Base-by-base conservation (phyloP, 208 protist species). In the Wallacemonas sp. region DNA sequence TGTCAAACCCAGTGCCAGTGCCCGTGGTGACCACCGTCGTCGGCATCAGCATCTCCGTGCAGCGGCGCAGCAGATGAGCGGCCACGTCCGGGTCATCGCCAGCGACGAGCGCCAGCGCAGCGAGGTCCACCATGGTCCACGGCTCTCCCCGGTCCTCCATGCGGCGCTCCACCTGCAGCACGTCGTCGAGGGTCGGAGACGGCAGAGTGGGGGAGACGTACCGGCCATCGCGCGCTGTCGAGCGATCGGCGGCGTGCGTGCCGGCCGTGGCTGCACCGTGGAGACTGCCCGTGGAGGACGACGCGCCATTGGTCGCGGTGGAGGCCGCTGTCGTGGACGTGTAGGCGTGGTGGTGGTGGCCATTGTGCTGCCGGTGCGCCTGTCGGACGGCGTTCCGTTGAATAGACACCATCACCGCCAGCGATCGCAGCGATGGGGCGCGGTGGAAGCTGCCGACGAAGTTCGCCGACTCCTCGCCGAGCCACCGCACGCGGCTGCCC, bases 401-500 rank as follows among this genome's bases (percentile, higher is more conserved):
- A 26, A 65, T 61, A 59, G 66, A 41, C 64, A 79, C 86, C 70
- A 89, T 79, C 20, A 87, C 75, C 20, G 82, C 81, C 52, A 94
- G 76, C n/a, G 84, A 73, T n/a, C 83, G 81, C 20, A 94, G 83
- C 1, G 89, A 91, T 16, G 83, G 83, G 16, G 84, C 77, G 45
- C 89, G 79, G 42, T 73, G 64, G 79, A 88, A 86, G 74, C 70
- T 80, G 36, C 29, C 65, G n/a, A 67, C 29, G 28, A 82, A 59
- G 33, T 76, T 52, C 2, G 48, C 61, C 2, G 67, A 74, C 70
- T 94, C 88, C 76, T 94, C 84, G 50, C 71, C 67, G 31, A 94
- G 59, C 86, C 89, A 94, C 46, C 79, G 78, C 32, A 94, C 65
- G 25, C 83, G 81, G 48, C 87, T 84, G n/a, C 82, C 79, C 69